phyloP scores from a whole-genome alignment of 495 filamentous ascomycete genomes.

The Chaetomidium leptoderma region DNA sequence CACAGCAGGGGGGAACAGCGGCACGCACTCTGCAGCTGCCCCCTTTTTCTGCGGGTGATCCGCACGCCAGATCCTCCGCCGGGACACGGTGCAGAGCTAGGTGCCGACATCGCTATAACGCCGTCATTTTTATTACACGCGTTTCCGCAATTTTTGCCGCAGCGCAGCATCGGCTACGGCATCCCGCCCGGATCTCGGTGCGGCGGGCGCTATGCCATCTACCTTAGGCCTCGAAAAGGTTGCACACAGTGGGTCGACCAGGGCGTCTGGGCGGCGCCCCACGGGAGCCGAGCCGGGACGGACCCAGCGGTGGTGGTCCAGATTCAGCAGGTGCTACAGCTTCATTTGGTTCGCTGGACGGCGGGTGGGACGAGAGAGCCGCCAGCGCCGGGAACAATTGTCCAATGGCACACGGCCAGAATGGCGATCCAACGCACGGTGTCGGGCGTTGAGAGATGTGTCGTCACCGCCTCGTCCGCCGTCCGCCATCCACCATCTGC shows the following conservation, averaged over 20 bases:
- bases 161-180: constrained; percentile 6
- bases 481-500: no score
- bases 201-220: neutral
- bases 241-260: constrained; percentile 7
- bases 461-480: neutral
- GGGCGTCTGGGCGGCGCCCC: neutral
- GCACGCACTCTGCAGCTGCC: neutral
- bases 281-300: constrained; percentile 13
- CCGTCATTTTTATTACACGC: neutral
- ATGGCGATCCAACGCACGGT: neutral
- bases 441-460: neutral
- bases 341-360: constrained; percentile 12
- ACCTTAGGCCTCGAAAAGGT: neutral
- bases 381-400: neutral
- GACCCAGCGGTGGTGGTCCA: constrained; percentile 16
- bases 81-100: neutral
- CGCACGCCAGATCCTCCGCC: neutral
- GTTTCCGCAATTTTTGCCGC: constrained; percentile 2
- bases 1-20: neutral
- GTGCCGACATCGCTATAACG: constrained; percentile 5
- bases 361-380: constrained; percentile 5
- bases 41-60: neutral
- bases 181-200: constrained; percentile 8
- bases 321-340: constrained; percentile 24
- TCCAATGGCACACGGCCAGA: neutral